Base-by-base conservation (phyloP, 306 rosid genomes). In the Prunus mongolica region DNA sequence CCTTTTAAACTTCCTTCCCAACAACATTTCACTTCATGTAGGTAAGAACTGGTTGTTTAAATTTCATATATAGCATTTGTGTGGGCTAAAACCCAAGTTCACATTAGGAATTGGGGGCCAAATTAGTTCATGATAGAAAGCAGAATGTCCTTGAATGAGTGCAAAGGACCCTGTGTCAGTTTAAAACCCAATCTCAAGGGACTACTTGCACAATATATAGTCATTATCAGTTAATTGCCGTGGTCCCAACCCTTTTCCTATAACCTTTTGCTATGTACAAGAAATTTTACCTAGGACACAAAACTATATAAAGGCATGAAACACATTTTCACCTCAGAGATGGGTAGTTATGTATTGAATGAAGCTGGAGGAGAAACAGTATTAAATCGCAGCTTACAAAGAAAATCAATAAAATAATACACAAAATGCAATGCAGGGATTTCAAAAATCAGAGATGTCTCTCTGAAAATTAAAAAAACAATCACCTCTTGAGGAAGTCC, bases 401-500 rank as follows among this genome's bases (percentile, higher is more conserved):
- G 57, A 32, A 8, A 69, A 61, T 6, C 51, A 28, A 0, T 52
- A 30, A 52, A 12, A 3, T 2, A 28, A 27, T 46, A 54, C 3
- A 46, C 6, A 71, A 71, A 1, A n/a, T 18, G 60, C 20, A 69
- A 47, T 14, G 12, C 8, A 16, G 8, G 44, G 50, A 63, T 11
- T n/a, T 10, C 64, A 75, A 45, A 57, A 38, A 25, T 12, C 16
- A 69, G 25, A 34, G 56, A 67, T 14, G 41, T 15, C 54, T 6
- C 45, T 18, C 49, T 69, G 70, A 46, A 15, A 78, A 62, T 55
- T 58, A 52, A 58, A 45, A 64, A 78, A 54, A 70, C 34, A 80
- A 69, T 79, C 79, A 93, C 98, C 98, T 91, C 98, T 79, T 82
- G 97, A 57, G 96, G 93, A 80, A 90, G 89, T 69, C 90, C 87